Base-by-base conservation (phyloP, 1,284 basidiomycete genomes). In the Ganoderma boninense region DNA sequence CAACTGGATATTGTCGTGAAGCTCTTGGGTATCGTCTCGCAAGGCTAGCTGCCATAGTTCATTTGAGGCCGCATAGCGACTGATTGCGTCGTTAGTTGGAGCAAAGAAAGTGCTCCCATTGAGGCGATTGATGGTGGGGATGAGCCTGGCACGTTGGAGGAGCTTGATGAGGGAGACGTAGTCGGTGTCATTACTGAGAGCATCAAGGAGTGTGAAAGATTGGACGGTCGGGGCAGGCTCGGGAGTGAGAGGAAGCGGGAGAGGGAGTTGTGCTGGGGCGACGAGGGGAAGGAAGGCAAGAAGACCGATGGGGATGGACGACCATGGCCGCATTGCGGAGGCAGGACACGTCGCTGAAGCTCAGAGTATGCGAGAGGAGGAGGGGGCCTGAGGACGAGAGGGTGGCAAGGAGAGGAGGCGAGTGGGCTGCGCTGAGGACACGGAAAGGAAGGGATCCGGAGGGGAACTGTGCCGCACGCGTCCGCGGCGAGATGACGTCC, bases 51-150 rank as follows among this genome's bases (percentile, higher is more conserved):
- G 77, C 91, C 90, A 92, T 13, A 91, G 78, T n/a, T 80, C 64
- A 62, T 84, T 82, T 56, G 80, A 77, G 62, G 79, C 71, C 5
- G 82, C 76, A 73, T 90, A 84, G 44, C 84, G 85, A 73, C 88
- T 80, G 78, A 97, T 92, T 16, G 97, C 97, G 71, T 95, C 90
- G 82, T 99, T 97, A 20, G 95, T 98, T 0, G 98, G 98, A 0
- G 98, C 98, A 77, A 98, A 98, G 64, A 99, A 81, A 18, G 97
- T 98, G 77, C 89, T 88, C 49, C 87, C 90, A 66, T 93, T 90
- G 69, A 99, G 90, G 73, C 86, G 89, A 79, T 97, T 98, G 73
- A 99, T 86, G 11, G 95, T 95, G 0, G 98, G 98, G 62, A 99
- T 90, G 69, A 99, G 90, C 70, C 92, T 92, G 3, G 97, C 89